These are phyloP conservation scores for Pharus latifolius DNA, from an alignment of 176 grass and related monocot genomes.

Conservation along the genomic window DNA sequence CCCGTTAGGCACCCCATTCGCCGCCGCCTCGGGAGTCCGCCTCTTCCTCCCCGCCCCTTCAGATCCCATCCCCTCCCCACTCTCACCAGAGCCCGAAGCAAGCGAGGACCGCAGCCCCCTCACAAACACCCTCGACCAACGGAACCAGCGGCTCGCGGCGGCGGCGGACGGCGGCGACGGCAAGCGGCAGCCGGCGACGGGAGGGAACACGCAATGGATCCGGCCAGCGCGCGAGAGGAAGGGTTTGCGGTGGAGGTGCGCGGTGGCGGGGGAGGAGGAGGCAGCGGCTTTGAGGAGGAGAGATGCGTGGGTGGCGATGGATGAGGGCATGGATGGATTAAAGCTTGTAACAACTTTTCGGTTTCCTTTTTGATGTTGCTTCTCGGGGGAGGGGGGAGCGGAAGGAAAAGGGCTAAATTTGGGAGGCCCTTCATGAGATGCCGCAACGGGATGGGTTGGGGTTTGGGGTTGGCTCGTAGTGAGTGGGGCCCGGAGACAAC, in stretches of 20 bases:
- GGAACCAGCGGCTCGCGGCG: slow-evolving; percentile 22
- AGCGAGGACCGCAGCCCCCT: slow-evolving; percentile 37
- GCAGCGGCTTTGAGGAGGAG: slow-evolving; percentile 40
- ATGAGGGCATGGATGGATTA: slow-evolving; percentile 40
- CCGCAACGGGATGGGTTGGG: too few species aligned
- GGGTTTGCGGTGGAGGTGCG: slow-evolving; percentile 16
- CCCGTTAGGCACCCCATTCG: slow-evolving; percentile 35
- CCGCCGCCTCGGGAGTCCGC: not conserved
- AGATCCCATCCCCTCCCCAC: slow-evolving; percentile 42
- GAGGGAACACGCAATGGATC: not conserved
- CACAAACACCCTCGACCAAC: slow-evolving; percentile 19
- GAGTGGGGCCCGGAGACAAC: too few species aligned
- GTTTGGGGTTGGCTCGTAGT: too few species aligned
- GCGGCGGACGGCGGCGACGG: not conserved
- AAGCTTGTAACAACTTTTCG: slow-evolving; percentile 7
- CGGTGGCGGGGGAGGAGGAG: slow-evolving; percentile 12
- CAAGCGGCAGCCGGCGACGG: not conserved
- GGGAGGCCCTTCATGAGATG: not conserved
- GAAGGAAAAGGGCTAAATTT: not conserved
- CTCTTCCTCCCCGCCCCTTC: slow-evolving; percentile 16
- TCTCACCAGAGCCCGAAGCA: slow-evolving; percentile 15
- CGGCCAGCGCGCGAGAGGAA: slow-evolving; percentile 31
- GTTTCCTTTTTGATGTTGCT: not conserved
- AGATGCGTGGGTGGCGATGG: slow-evolving; percentile 32
- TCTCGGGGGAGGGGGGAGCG: not conserved